Percentiles rank a stretch among this genome's conserved stretches.
Evolutionary conservation across 2,329 filamentous ascomycete genomes (phyloP).

Genomic region (Orbilia brochopaga): DNA sequence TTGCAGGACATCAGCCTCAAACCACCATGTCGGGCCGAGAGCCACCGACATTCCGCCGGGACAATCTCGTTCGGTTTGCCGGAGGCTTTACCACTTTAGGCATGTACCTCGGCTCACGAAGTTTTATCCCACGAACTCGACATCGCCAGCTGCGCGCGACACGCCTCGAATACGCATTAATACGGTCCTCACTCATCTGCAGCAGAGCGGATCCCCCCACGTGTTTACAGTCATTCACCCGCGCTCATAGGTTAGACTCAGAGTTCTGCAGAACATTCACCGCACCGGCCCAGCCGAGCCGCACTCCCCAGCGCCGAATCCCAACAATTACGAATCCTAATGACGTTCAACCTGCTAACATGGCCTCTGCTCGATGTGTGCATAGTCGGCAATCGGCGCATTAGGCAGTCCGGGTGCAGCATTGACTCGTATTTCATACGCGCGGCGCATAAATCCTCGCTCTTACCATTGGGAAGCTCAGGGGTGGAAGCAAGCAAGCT

Average conservation of each 20-base stretch:
- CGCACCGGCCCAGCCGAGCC: conserved; percentile 29
- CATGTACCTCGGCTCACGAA: conserved; percentile 42
- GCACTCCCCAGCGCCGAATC: conserved; percentile 10
- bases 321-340: conserved; percentile 41
- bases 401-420: conserved; percentile 16
- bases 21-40: background rate
- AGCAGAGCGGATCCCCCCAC: background rate
- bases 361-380: background rate
- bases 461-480: background rate
- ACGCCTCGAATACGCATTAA: background rate
- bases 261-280: conserved; percentile 25
- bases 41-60: background rate
- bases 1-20: background rate
- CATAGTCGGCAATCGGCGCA: conserved; percentile 37
- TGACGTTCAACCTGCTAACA: conserved; percentile 23
- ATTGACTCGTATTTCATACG: background rate
- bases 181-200: background rate
- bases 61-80: background rate
- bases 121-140: conserved; percentile 25
- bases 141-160: conserved; percentile 6
- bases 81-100: conserved; percentile 29
- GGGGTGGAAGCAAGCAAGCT: conserved; percentile 17
- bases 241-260: conserved; percentile 30
- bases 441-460: background rate
- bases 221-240: background rate